Base-by-base conservation (phyloP, 768 basidiomycete species). In the Rhodotorula taiwanensis region DNA sequence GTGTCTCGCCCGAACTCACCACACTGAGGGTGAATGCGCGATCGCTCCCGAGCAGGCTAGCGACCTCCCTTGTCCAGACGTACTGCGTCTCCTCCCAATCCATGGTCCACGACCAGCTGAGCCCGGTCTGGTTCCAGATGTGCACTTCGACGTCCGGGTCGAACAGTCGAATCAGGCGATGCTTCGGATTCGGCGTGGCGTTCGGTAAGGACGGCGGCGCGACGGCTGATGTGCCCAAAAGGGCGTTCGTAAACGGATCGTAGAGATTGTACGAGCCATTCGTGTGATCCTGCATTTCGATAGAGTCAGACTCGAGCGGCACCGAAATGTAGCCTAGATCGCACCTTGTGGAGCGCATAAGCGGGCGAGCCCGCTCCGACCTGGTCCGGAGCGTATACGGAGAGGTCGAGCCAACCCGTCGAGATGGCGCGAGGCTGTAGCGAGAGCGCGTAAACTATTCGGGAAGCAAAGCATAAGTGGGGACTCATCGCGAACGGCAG, bases 21-120 rank as follows among this genome's bases (percentile, higher is more conserved):
- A 52, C 64, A 8, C 21, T 25, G 8, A 65, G 41, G 5, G 64
- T 65, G 33, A 41, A 65, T 3, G 58, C 58, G 44, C 58, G 34
- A 28, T 65, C 49, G 14, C 15, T 44, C 2, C 64, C 54, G 9
- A 65, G 27, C 42, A 48, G 13, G 7, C 48, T 50, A 4, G 31
- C 50, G 1, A 54, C 36, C 6, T 60, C 54, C 43, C 64, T 41
- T 23, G 10, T 33, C 64, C 64, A 65, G 1, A 21, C 48, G 16
- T 52, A 65, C 43, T 0, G 3, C 2, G 20, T n/a, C 27, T 33
- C 58, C 45, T 65, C 47, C 64, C 64, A 65, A 34, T 60, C 64
- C 42, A 60, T 48, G 36, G 55, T 49, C 64, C 64, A 65, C 23
- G 43, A 23, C 64, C 64, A 65, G 10, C 50, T 52, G 25, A 65